Percentiles rank a stretch among this genome's conserved stretches.
These are phyloP conservation scores for Stipa capillata DNA, from an alignment of 176 grass and related monocot genomes.

Conservation along the genomic window DNA sequence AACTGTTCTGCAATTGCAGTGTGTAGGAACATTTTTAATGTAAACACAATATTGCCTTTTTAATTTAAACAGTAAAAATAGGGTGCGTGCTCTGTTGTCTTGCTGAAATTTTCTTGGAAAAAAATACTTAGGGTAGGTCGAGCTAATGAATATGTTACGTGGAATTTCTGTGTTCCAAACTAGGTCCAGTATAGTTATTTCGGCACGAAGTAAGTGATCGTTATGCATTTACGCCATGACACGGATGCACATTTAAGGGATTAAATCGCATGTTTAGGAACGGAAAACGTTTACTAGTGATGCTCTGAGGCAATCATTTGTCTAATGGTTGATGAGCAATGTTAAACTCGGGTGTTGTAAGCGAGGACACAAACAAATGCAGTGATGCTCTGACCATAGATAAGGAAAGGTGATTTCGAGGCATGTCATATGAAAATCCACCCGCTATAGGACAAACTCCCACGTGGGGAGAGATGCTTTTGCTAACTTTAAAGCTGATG, in stretches of 20 bases:
- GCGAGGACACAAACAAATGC: neutral
- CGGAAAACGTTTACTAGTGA: neutral
- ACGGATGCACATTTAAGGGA: neutral
- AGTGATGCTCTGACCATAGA: neutral
- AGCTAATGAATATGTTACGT: neutral
- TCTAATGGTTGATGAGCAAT: neutral
- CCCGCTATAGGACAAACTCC: neutral
- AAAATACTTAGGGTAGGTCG: neutral
- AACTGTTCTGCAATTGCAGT: neutral
- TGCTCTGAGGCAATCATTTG: neutral
- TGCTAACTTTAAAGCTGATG: slow-evolving; percentile 7
- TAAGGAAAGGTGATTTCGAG: neutral
- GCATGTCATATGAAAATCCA: neutral
- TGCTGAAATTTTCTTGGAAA: neutral
- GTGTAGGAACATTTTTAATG: neutral
- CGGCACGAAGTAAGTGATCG: neutral
- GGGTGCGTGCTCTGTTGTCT: neutral
- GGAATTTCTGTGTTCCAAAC: neutral
- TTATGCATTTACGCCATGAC: neutral
- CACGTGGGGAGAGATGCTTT: neutral
- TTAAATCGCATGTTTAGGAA: neutral
- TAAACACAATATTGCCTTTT: neutral
- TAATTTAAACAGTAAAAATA: neutral
- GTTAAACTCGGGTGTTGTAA: neutral
- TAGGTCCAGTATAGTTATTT: neutral